These are phyloP conservation scores for Plectosphaerella cucumerina DNA, from an alignment of 2,329 filamentous ascomycete species.

Conservation along the genomic window DNA sequence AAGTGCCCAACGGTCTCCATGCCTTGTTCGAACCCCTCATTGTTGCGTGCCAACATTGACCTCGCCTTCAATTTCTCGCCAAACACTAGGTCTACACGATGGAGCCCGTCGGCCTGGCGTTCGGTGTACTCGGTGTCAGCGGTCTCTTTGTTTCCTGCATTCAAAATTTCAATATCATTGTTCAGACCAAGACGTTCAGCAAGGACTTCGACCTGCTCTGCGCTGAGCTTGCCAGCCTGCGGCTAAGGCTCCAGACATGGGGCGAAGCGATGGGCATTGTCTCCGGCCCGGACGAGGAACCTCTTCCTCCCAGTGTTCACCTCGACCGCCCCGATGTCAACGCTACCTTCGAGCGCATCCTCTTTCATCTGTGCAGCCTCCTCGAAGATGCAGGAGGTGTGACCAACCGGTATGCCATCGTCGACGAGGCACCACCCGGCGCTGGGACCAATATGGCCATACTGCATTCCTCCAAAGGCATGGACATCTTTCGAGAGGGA, in stretches of 20 bases:
- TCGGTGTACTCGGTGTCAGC: slow-evolving; percentile 17
- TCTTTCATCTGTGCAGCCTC: not conserved
- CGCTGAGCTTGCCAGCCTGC: not conserved
- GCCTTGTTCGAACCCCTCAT: no score
- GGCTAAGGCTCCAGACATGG: not conserved
- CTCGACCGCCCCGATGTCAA: not conserved
- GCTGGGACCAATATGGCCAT: not conserved
- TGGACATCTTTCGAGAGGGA: slow-evolving; percentile 12
- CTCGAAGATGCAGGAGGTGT: not conserved
- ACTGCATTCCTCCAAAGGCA: slow-evolving; percentile 5
- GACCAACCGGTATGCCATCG: not conserved
- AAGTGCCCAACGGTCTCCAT: no score
- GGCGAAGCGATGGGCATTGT: not conserved
- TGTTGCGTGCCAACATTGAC: no score
- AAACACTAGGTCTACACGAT: no score
- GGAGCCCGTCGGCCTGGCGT: slow-evolving; percentile 12
- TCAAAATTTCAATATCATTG: slow-evolving; percentile 19
- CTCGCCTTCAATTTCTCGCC: no score
- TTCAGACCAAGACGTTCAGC: slow-evolving; percentile 14
- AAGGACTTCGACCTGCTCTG: slow-evolving; percentile 8
- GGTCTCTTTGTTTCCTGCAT: slow-evolving; percentile 19
- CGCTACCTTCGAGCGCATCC: not conserved
- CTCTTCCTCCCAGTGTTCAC: not conserved
- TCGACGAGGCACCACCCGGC: not conserved
- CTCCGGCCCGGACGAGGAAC: not conserved